Evolutionary conservation across 192 early-diverging fungal genomes (phyloP).

Genomic region (Coemansia sp.): DNA sequence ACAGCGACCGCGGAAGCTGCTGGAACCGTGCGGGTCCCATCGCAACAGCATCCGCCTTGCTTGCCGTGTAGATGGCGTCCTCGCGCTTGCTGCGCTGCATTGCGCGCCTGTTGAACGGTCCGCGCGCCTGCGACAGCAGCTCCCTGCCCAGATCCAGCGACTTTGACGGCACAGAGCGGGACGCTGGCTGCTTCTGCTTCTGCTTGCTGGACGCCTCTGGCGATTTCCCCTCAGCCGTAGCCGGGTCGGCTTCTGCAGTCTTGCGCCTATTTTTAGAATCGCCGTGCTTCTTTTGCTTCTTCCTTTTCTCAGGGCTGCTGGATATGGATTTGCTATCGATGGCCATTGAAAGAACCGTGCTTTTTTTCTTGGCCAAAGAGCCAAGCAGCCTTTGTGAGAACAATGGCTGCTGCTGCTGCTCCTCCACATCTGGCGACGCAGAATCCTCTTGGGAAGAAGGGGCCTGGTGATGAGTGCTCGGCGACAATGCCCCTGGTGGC

Average conservation of each 20-base stretch:
- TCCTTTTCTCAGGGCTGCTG: not conserved
- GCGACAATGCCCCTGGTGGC: not conserved
- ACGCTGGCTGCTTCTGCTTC: slow-evolving; percentile 1
- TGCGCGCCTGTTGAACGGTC: slow-evolving; percentile 27
- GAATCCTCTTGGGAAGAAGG: not conserved
- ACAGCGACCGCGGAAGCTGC: slow-evolving; percentile 37
- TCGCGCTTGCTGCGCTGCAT: slow-evolving; percentile 44
- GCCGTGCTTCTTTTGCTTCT: not conserved
- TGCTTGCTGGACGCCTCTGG: not conserved
- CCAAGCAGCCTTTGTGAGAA: not conserved
- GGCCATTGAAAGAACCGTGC: not conserved
- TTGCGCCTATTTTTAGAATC: not conserved
- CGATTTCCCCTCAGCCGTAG: not conserved
- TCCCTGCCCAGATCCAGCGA: slow-evolving; percentile 30
- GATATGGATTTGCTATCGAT: not conserved
- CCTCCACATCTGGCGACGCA: not conserved
- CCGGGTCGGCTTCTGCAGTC: not conserved
- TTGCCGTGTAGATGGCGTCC: slow-evolving; percentile 21
- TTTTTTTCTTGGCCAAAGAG: not conserved
- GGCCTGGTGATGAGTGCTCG: not conserved
- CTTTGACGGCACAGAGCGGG: slow-evolving; percentile 26
- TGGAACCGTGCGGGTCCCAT: slow-evolving; percentile 42
- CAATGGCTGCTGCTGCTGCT: not conserved
- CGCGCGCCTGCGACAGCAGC: not conserved
- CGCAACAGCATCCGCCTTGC: slow-evolving; percentile 1